Base-by-base conservation (phyloP, 73 alveolate genomes). In the Paramecium sonneborni region DNA sequence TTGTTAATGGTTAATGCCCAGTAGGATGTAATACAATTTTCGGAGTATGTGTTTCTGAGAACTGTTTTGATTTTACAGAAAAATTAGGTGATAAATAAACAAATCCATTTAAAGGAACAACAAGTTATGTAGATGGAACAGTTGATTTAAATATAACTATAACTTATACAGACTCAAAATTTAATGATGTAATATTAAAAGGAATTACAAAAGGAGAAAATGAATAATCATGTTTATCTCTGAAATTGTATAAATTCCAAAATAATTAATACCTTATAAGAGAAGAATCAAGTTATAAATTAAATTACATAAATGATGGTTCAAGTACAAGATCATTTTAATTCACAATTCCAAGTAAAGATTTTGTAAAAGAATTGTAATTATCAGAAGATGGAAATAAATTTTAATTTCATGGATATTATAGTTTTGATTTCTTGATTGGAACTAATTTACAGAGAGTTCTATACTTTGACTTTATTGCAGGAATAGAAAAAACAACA, bases 341-440 rank as follows among this genome's bases (percentile, higher is more conserved):
- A 62, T 62, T 62, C 84, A 32, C 26, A 6, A 62, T 62, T 0
- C 84, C 84, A 62, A 62, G 84, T 24, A 62, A 62, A 62, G 84
- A 62, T 9, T 62, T 62, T 30, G 84, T 62, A 7, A 62, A 26
- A 3, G 21, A 62, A 62, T 12, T 62, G 7, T 3, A 26, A 62
- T 14, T 32, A 62, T 62, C 84, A 2, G 48, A 30, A 5, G 18
- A 62, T 62, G 84, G 26, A 62, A 30, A 43, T 5, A 14, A 15
- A 11, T 30, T 62, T 12, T 2, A 11, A 62, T 62, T 62, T 12
- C 9, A 26, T 0, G 84, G 84, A 62, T 26, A 62, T 26, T 62
- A 62, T 62, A 11, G 84, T 21, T 62, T 62, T 15, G 39, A 62
- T 30, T 62, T 62, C 26, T 23, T 0, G 0, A 62, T 62, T 1